Evolutionary conservation across 805 yeast genomes (phyloP).

Genomic region (Candida nemodendra): DNA sequence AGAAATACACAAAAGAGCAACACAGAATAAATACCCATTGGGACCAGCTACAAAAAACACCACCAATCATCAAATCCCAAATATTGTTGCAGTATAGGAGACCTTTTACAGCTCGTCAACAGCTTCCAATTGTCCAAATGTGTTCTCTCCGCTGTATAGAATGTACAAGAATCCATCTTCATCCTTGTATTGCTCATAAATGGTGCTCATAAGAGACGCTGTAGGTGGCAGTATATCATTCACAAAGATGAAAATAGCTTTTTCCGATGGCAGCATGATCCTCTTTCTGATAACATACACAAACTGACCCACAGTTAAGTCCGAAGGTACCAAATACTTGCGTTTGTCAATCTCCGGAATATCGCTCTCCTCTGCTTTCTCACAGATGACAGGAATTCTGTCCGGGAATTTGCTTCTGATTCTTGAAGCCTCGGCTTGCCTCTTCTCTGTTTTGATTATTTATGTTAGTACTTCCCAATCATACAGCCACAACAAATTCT

Average conservation of each 20-base stretch:
- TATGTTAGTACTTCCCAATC: neutral
- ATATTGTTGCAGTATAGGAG: neutral
- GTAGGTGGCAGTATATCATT: constrained; percentile 98
- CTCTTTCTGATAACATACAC: constrained; percentile 97
- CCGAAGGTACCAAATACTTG: constrained; percentile 94
- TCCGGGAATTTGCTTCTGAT: constrained; percentile 86
- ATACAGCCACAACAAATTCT: neutral
- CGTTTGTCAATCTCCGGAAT: constrained; percentile 96
- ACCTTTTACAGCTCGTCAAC: constrained; percentile 24
- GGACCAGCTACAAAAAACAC: constrained; percentile 1
- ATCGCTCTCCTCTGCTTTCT: constrained; percentile 94
- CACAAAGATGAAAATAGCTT: constrained; percentile 96
- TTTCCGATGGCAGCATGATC: constrained; percentile 92
- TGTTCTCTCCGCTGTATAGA: constrained; percentile 95
- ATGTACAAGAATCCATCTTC: constrained; percentile 97
- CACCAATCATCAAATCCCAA: constrained; percentile 1
- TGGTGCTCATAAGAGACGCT: constrained; percentile 92
- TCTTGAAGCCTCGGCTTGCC: constrained; percentile 92
- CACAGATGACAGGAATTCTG: constrained; percentile 96
- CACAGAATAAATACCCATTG: neutral
- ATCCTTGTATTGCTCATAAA: constrained; percentile 95
- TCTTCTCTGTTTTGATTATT: constrained; percentile 53
- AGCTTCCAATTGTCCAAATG: constrained; percentile 64
- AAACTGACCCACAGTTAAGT: constrained; percentile 95
- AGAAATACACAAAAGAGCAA: constrained; percentile 6